Base-by-base conservation (phyloP, 441 rosid genomes). In the Pelargonium citronellum region DNA sequence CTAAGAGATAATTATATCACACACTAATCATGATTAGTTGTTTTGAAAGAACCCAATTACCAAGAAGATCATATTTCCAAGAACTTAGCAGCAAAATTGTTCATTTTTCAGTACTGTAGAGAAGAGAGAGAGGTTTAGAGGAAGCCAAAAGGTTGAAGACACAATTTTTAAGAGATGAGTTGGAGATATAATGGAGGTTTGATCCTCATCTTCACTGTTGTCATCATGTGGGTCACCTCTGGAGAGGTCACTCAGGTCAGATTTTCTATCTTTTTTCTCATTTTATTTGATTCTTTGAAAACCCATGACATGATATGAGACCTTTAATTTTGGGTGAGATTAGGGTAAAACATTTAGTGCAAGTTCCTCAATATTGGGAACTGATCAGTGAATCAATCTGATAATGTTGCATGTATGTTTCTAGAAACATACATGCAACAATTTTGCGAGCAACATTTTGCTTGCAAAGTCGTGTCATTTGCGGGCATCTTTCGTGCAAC, bases 161-260 rank as follows among this genome's bases (percentile, higher is more conserved):
- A 30, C 37, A 30, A 30, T 30, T 30, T 19, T 57, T 9, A 19
- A 74, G 73, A 39, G 11, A 84, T 84, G 87, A 75, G 67, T 53
- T 85, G 83, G 76, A 85, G 67, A 70, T 85, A 81, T 43, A 79
- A 64, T 51, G 82, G 72, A 12, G 89, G 87, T 64, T 64, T 85
- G 78, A 61, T 79, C 24, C 74, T 83, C 49, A 81, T 81, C 9
- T 24, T 83, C 6, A 43, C 63, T 37, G 79, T 81, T 61, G 83
- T 85, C 17, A 66, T 80, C 64, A 39, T 81, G 67, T 85, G 89
- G 87, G 87, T 83, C 70, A 80, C 83, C 58, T 85, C 83, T 64
- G 81, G 81, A 73, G 87, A 85, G 72, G 81, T 83, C 63, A 85
- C 83, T 5, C 84, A 85, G 85, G 86, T 81, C 37, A 24, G 34